Evolutionary conservation across 108 stramenopile species (phyloP), one percentile per base, ranked within the genome.

Genomic region (Cyclotella distinguenda): DNA sequence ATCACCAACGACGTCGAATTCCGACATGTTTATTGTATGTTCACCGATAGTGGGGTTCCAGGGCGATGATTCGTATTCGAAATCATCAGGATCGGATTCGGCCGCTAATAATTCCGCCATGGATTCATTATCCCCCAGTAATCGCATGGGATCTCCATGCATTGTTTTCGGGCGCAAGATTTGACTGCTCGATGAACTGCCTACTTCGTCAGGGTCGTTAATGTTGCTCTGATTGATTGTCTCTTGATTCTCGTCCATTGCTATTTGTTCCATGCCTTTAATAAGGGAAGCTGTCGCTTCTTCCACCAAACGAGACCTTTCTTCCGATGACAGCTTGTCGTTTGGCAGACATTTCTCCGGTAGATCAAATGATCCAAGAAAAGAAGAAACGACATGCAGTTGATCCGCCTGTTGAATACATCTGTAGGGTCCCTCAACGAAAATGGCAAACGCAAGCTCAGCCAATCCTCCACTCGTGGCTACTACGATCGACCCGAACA

Each of bases 61-160:
- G 53, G 23, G 12, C 8, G 25, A 13, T 28, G 31, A 55, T 15
- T 49, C 32, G 22, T 44, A 74, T 18, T 70, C 65, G 36, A 33
- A 81, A 63, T 81, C 80, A 57, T 81, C 80, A 6, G 80, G 71
- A 53, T 81, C 80, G 6, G 80, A 81, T 21, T 81, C 80, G 21
- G 66, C 80, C 1, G 80, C 80, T 56, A 66, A 81, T 49, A 81
- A 48, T 59, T 81, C 80, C 46, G 72, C 51, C 68, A 81, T 46
- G 7, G 80, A 77, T 22, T 73, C 56, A 63, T 80, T 42, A 23
- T 77, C 70, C 4, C 56, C 12, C 13, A 12, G 3, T 16, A 16
- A 39, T 36, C 22, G 38, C 11, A 27, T 12, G 21, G 19, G 2
- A 22, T 34, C 12, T 56, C 66, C 44, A 21, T n/a, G n/a, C 19